Conservation (phyloP, 2,329 filamentous ascomycete genomes). For the Epicoccum nigrum region DNA sequence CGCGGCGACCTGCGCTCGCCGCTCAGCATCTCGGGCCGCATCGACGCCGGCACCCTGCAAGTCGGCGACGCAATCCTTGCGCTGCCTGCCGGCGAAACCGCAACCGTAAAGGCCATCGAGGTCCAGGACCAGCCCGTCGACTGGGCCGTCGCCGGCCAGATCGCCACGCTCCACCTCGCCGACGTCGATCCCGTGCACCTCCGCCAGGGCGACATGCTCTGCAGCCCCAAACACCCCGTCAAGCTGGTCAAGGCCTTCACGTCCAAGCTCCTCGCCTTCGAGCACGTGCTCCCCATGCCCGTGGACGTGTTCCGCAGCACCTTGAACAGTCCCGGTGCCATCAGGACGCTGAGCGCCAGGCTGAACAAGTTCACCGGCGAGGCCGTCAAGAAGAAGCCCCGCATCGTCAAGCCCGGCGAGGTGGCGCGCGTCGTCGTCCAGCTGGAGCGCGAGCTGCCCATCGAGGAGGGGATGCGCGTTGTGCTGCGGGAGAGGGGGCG, state of each 20-base stretch:
- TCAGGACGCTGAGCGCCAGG: slow-evolving; percentile 72
- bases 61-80: slow-evolving; percentile 79
- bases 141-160: slow-evolving; percentile 93
- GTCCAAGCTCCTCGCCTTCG: slow-evolving; percentile 86
- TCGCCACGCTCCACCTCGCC: slow-evolving; percentile 79
- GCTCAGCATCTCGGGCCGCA: slow-evolving; percentile 81
- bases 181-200: slow-evolving; percentile 87
- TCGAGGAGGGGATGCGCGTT: slow-evolving; percentile 80
- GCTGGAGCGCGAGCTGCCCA: slow-evolving; percentile 73
- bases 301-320: slow-evolving; percentile 89
- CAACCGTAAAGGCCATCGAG: slow-evolving; percentile 80
- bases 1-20: slow-evolving; percentile 78
- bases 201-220: slow-evolving; percentile 81
- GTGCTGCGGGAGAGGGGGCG: slow-evolving; percentile 80
- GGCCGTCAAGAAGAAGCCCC: slow-evolving; percentile 81
- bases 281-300: slow-evolving; percentile 84
- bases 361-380: slow-evolving; percentile 80
- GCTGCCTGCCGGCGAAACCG: slow-evolving; percentile 81
- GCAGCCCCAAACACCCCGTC: slow-evolving; percentile 70
- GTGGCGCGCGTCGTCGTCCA: slow-evolving; percentile 80
- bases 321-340: slow-evolving; percentile 76
- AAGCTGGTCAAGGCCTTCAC: slow-evolving; percentile 74
- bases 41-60: slow-evolving; percentile 85
- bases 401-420: slow-evolving; percentile 78
- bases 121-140: slow-evolving; percentile 75